Conservation (phyloP, 768 basidiomycete species). For the Suillus americanus region DNA sequence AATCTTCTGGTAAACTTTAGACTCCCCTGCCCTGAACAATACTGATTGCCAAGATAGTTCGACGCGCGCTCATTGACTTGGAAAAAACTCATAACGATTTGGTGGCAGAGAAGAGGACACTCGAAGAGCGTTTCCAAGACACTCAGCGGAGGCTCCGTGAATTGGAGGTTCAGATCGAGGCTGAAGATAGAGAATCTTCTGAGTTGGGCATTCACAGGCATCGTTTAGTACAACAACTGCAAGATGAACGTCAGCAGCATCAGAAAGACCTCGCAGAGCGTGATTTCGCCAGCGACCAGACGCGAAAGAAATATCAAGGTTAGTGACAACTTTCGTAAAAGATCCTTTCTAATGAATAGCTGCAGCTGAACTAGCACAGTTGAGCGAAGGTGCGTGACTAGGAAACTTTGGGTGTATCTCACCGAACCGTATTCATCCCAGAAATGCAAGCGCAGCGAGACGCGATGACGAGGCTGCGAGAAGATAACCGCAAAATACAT, state of each 20-base stretch:
- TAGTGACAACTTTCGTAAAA: constrained; percentile 12
- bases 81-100: constrained; percentile 58
- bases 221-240: constrained; percentile 72
- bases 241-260: constrained; percentile 76
- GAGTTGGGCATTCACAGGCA: constrained; percentile 65
- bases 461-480: constrained; percentile 69
- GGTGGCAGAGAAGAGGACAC: constrained; percentile 49
- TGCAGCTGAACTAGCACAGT: constrained; percentile 71
- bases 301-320: constrained; percentile 87
- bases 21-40: background rate
- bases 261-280: constrained; percentile 79
- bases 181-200: constrained; percentile 65
- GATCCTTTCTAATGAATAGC: background rate
- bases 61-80: constrained; percentile 57
- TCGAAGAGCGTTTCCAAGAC: constrained; percentile 46
- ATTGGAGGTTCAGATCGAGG: constrained; percentile 63
- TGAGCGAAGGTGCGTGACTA: constrained; percentile 64
- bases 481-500: constrained; percentile 76
- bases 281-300: constrained; percentile 77
- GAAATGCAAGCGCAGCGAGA: constrained; percentile 81
- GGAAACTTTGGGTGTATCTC: background rate
- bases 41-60: constrained; percentile 40
- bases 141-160: constrained; percentile 56
- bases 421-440: constrained; percentile 22
- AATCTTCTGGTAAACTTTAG: constrained; percentile 51